Percentiles rank a stretch among this genome's conserved stretches.
Conservation (phyloP, 78 protist genomes). For the Acrasis kona region DNA sequence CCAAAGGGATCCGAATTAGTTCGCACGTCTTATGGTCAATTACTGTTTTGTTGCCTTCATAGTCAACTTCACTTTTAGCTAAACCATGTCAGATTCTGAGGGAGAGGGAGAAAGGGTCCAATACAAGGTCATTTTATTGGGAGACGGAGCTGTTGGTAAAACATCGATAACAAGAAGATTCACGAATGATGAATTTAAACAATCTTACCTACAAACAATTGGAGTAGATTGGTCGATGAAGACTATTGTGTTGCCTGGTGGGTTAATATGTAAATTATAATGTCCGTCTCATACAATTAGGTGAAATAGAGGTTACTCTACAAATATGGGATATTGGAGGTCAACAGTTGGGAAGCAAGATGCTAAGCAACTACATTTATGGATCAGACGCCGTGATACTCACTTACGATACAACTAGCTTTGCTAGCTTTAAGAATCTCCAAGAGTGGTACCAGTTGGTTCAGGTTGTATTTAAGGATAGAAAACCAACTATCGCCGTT, state of each 20-base stretch:
- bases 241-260: slow-evolving; percentile 26
- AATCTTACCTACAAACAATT: slow-evolving; percentile 64
- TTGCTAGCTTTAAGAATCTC: slow-evolving; percentile 39
- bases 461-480: neutral
- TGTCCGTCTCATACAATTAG: no score
- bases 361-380: slow-evolving; percentile 52
- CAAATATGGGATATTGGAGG: slow-evolving; percentile 80
- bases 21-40: no score
- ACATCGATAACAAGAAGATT: slow-evolving; percentile 46
- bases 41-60: no score
- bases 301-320: slow-evolving; percentile 7
- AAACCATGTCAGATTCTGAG: slow-evolving; percentile 12
- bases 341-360: slow-evolving; percentile 58
- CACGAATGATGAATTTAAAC: slow-evolving; percentile 25
- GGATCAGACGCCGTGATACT: slow-evolving; percentile 44
- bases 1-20: no score
- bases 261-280: no score
- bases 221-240: slow-evolving; percentile 64
- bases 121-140: slow-evolving; percentile 37
- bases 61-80: no score
- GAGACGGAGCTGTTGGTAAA: slow-evolving; percentile 75
- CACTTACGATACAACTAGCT: slow-evolving; percentile 50
- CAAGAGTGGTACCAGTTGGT: slow-evolving; percentile 54
- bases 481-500: slow-evolving; percentile 27
- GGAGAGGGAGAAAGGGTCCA: neutral